Evolutionary conservation across 1,284 basidiomycete genomes (phyloP), one percentile per base, ranked within the genome.

Genomic region (Sanguinoderma infundibulare): DNA sequence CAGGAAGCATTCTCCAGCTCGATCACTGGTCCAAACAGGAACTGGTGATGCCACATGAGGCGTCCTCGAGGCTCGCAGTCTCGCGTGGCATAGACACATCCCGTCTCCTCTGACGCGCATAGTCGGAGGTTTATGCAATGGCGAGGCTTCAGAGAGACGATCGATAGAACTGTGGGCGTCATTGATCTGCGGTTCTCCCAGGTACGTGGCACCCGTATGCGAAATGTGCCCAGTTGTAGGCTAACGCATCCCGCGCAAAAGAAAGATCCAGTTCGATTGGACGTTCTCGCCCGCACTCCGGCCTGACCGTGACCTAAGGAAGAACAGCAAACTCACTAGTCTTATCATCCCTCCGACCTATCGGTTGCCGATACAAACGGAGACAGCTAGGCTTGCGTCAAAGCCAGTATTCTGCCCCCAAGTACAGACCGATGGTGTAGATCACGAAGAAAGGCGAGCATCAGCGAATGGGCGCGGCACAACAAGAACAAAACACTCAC

Each of bases 121-220:
- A 28, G 36, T 26, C 52, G 52, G 52, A 53, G 52, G 36, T 35
- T 53, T 39, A 53, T 40, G 36, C 52, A 53, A 40, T 28, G 36
- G 10, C 9, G 17, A n/a, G 34, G 10, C n/a, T 38, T 15, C 20
- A 14, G 32, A 36, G 50, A 34, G 42, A 22, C 17, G 32, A 35
- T 20, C 36, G 26, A 30, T 39, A 28, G 52, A 8, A 17, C 12
- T 26, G 42, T 62, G 20, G 17, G 22, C 6, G 42, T 36, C 28
- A 4, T 5, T 17, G 49, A 20, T 39, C 36, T 26, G 52, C 26
- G 52, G 12, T 1, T 40, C 12, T 26, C 52, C 20, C 46, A n/a
- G 30, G 26, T 32, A 8, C 9, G 28, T 49, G 46, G 17, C 15
- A 30, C 8, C 5, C 5, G 3, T 2, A 17, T 9, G 15, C 1